A percentile compares a stretch with the other conserved stretches of the same genome.
phyloP scores from a whole-genome alignment of 2,329 filamentous ascomycete genomes.

The Cladobotryum mycophilum region DNA sequence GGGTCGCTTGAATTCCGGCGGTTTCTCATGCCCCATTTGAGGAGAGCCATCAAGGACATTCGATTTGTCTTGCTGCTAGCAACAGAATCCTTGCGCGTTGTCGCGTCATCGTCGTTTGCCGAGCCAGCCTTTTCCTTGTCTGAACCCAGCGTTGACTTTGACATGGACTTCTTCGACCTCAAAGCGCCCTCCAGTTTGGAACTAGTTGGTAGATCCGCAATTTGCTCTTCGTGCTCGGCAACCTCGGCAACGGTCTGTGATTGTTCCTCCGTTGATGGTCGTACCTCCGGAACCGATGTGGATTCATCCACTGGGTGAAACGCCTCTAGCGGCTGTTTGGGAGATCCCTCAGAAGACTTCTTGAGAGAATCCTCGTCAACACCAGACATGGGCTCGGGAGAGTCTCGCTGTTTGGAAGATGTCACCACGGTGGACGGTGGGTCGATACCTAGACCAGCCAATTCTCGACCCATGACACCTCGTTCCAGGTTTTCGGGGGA shows the following conservation, averaged over 20 bases:
- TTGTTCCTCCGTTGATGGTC: neutral
- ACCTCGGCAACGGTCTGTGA: neutral
- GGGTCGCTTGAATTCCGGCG: constrained; percentile 49
- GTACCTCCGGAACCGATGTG: constrained; percentile 9
- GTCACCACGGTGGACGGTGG: constrained; percentile 49
- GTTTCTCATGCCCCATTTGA: constrained; percentile 61
- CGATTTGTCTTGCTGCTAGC: constrained; percentile 39
- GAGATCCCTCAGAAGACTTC: constrained; percentile 4
- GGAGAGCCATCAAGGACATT: constrained; percentile 64
- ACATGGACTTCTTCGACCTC: constrained; percentile 41
- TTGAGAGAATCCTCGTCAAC: constrained; percentile 12
- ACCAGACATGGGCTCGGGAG: constrained; percentile 21
- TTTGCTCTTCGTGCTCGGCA: constrained; percentile 16
- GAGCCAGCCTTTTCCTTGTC: constrained; percentile 31
- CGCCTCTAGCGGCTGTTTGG: constrained; percentile 19
- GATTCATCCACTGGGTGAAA: constrained; percentile 27
- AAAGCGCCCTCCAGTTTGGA: constrained; percentile 33
- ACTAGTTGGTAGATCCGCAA: constrained; percentile 18
- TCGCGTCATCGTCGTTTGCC: constrained; percentile 42
- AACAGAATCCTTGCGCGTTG: constrained; percentile 49
- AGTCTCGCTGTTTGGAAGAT: constrained; percentile 44
- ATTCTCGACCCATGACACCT: constrained; percentile 54
- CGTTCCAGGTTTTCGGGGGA: constrained; percentile 53
- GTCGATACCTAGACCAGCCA: constrained; percentile 50
- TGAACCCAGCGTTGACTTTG: constrained; percentile 42